Base-by-base conservation (phyloP, 1,284 basidiomycete species). In the Xanthoconium separans region DNA sequence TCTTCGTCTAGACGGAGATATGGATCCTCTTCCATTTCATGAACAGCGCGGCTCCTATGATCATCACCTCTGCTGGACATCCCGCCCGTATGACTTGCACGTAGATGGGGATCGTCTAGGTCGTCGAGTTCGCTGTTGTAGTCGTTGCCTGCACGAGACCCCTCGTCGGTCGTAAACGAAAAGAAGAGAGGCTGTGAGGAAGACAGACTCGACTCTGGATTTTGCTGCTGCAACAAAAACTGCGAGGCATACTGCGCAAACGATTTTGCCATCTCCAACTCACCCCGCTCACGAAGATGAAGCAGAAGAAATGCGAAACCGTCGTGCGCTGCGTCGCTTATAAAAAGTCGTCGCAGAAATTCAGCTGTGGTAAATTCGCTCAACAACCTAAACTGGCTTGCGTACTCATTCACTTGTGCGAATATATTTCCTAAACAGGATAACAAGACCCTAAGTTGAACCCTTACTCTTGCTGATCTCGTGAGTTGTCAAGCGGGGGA, bases 141-240 rank as follows among this genome's bases (percentile, higher is more conserved):
- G 51, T 70, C 66, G 63, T 77, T 73, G 59, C 77, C 80, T 63
- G 72, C 73, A 64, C 78, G 81, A 63, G 84, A 86, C 55, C 77
- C 85, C 55, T 83, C 78, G 71, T 88, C 84, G 61, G 85, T 87
- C 44, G 84, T 85, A 69, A 90, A 90, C 16, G 87, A 89, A 76
- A 86, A 90, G 77, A 90, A 90, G 67, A 90, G 80, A 54, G 88
- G 87, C 68, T 89, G 87, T 33, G 82, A 84, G 42, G 84, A 83
- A n/a, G 77, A 74, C 63, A 77, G 72, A 69, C 73, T 77, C 30
- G 70, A 71, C 59, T 66, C 70, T 56, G 63, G 73, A 63, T 64
- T 70, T 61, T 77, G 75, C 56, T 78, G 78, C 56, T 77, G 73
- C 58, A 74, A 76, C 55, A 81, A 66, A 61, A 81, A 81, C 54